A percentile compares a stretch with the other conserved stretches of the same genome.
These are phyloP conservation scores for Cystobasidiopsis lactophilus DNA, from an alignment of 768 basidiomycete species.

Conservation along the genomic window DNA sequence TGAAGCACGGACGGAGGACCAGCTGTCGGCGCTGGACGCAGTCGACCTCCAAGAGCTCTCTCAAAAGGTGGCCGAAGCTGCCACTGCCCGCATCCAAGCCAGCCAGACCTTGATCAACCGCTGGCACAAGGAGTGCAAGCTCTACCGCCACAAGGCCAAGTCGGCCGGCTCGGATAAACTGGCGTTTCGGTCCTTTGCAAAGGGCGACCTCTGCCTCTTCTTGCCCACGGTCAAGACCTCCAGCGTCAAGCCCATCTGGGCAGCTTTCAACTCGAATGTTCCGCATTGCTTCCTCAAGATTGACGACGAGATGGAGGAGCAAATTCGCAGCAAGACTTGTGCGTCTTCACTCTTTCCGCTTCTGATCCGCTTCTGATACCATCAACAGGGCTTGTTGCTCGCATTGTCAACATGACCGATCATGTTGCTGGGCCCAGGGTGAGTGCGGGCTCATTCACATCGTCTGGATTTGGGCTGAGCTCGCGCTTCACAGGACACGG, in stretches of 20 bases:
- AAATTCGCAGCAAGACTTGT: constrained; percentile 66
- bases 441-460: constrained; percentile 20
- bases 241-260: constrained; percentile 59
- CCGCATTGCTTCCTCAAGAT: constrained; percentile 94
- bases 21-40: too few relatives aligned
- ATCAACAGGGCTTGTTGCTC: constrained; percentile 50
- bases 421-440: constrained; percentile 62
- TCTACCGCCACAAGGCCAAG: constrained; percentile 68
- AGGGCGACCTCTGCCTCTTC: constrained; percentile 87
- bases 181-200: constrained; percentile 73
- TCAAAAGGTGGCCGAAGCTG: too few relatives aligned
- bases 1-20: too few relatives aligned
- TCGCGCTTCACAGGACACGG: constrained; percentile 38
- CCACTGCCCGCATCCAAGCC: too few relatives aligned
- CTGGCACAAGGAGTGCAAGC: constrained; percentile 94
- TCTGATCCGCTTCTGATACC: background rate
- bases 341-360: background rate
- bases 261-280: constrained; percentile 93
- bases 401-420: constrained; percentile 71
- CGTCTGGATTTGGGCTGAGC: background rate
- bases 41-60: too few relatives aligned
- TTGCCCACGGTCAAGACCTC: constrained; percentile 85
- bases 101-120: too few relatives aligned
- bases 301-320: constrained; percentile 62
- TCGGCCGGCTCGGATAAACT: constrained; percentile 53